Evolutionary conservation across 495 filamentous ascomycete genomes (phyloP), one percentile per base, ranked within the genome.

Genomic region (Hypoxylon intermedium): DNA sequence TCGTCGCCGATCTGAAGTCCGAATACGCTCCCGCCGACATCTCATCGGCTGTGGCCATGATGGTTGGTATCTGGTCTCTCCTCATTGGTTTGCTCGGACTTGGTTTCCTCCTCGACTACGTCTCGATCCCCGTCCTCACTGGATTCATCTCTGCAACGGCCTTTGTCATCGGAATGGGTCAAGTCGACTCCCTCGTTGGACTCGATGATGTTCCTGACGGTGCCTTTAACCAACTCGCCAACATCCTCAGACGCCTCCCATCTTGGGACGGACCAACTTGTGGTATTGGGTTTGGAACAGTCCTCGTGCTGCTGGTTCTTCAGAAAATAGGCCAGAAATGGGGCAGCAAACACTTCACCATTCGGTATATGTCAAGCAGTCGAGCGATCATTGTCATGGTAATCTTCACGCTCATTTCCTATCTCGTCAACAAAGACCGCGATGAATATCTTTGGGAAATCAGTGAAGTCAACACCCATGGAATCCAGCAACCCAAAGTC

Each of bases 121-220:
- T 82, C 56, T 81, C 80, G 0, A 69, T 78, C 6, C 80, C 79
- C 18, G 71, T 82, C 31, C 74, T 82, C 3, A 77, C 66, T 38
- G 80, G 80, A 36, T 81, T 81, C 71, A 79, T 82, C 57, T 77
- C 77, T 0, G 80, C 77, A 3, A 77, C 76, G 1, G 79, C 78
- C 30, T 72, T 82, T 56, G 79, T 73, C 15, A 82, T 80, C 63
- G 75, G 75, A 3, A 67, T 80, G 54, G 75, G 74, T 31, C 79
- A 81, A 60, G 72, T 82, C 45, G 71, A 53, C 24, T 74, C 72
- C 4, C 69, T 82, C 4, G 71, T 82, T 11, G 79, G 79, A 16
- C 75, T 78, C 19, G 63, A 58, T 33, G 68, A 72, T 34, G 70
- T 77, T 1, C 71, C 74, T 3, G 71, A 70, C 38, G 71, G 71